phyloP scores from a whole-genome alignment of 768 basidiomycete genomes.

The Mrakia hoshinonis region DNA sequence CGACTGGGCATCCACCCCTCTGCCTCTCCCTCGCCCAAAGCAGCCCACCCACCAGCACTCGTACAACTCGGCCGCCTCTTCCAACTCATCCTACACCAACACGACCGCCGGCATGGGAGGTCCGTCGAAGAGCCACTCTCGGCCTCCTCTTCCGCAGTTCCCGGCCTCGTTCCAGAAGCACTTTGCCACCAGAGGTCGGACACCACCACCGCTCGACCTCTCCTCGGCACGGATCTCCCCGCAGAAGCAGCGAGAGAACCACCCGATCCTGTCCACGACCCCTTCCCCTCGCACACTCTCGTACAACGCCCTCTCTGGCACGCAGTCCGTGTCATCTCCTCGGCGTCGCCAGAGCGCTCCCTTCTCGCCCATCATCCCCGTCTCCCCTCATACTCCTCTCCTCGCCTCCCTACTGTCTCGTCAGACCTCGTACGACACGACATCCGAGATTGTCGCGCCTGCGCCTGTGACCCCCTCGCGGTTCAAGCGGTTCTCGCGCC shows the following conservation, averaged over 20 bases:
- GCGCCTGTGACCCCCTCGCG: not conserved
- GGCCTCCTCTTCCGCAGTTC: slow-evolving; percentile 11
- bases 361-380: slow-evolving; percentile 7
- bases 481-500: slow-evolving; percentile 11
- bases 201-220: slow-evolving; percentile 14
- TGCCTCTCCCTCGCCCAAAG: not conserved
- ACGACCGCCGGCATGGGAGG: not conserved
- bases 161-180: slow-evolving; percentile 17
- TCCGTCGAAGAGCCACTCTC: not conserved
- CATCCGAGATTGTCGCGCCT: not conserved
- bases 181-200: slow-evolving; percentile 1
- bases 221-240: slow-evolving; percentile 2
- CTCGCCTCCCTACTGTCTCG: not conserved
- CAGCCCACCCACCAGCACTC: not conserved
- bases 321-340: not conserved
- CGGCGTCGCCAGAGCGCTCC: not conserved
- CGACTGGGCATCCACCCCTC: not conserved
- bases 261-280: not conserved
- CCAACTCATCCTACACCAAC: not conserved
- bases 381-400: not conserved
- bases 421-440: not conserved
- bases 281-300: slow-evolving; percentile 7
- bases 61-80: not conserved
- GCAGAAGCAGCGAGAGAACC: not conserved
- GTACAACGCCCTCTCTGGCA: not conserved